phyloP scores from a whole-genome alignment of 805 yeast genomes.

The Candida oleophila region DNA sequence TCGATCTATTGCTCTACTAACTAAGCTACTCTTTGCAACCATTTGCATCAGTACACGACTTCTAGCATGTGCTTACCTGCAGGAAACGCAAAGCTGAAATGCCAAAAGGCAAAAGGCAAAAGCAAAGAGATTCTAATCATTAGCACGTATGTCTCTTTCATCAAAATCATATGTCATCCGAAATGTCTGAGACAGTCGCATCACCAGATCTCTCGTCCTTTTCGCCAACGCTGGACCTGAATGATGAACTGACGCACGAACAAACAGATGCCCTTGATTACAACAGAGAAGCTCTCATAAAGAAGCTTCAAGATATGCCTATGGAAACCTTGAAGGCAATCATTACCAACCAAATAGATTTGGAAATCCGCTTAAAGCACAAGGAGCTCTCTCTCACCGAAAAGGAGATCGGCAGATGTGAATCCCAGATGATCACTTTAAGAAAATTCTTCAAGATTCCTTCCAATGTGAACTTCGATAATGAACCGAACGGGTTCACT shows the following conservation, averaged over 20 bases:
- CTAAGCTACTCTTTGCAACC: background rate
- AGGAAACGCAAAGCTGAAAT: no score
- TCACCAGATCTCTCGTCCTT: slow-evolving; percentile 2
- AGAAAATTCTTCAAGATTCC: slow-evolving; percentile 46
- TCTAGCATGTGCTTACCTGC: background rate
- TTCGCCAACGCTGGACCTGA: background rate
- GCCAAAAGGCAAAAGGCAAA: no score
- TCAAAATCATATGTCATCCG: no score
- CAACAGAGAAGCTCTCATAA: slow-evolving; percentile 9
- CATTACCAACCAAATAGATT: slow-evolving; percentile 49
- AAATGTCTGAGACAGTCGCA: background rate
- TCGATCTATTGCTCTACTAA: slow-evolving; percentile 9
- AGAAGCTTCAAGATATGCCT: slow-evolving; percentile 18
- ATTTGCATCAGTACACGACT: background rate
- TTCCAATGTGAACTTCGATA: slow-evolving; percentile 34
- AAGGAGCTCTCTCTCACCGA: slow-evolving; percentile 51
- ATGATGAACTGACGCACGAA: background rate
- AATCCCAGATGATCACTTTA: slow-evolving; percentile 54
- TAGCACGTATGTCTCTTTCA: no score
- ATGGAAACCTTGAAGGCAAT: slow-evolving; percentile 28
- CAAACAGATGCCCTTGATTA: background rate
- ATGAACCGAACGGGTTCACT: slow-evolving; percentile 47
- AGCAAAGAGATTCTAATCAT: no score
- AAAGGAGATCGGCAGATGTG: slow-evolving; percentile 55
- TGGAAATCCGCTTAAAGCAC: slow-evolving; percentile 61